Percentiles rank a stretch among this genome's conserved stretches.
Evolutionary conservation across 805 yeast genomes (phyloP).

Genomic region (Wickerhamiella shivajii): DNA sequence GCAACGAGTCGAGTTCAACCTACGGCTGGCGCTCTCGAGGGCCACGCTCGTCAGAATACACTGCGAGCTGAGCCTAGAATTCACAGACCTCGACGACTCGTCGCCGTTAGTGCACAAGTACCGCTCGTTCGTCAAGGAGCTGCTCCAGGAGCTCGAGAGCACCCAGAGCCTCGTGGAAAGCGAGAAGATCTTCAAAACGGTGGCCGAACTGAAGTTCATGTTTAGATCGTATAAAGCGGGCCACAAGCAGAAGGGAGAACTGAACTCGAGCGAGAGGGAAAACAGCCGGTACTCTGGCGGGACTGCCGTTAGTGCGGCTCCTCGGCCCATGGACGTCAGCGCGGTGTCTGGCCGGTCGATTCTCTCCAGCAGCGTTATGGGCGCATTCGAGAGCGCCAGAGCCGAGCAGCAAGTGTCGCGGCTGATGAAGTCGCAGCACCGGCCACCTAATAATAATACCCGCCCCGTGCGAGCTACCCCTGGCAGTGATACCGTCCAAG

Average conservation of each 20-base stretch:
- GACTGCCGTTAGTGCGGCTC: too few relatives aligned
- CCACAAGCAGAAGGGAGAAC: slow-evolving; percentile 1
- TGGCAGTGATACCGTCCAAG: too few relatives aligned
- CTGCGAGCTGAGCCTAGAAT: slow-evolving; percentile 18
- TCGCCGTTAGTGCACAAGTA: slow-evolving; percentile 18
- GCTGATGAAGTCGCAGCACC: too few relatives aligned
- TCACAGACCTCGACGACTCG: slow-evolving; percentile 6
- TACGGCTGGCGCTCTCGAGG: slow-evolving; percentile 21
- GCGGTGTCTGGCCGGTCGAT: too few relatives aligned
- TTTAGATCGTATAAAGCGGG: slow-evolving; percentile 17
- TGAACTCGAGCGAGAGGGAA: too few relatives aligned
- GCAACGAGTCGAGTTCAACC: slow-evolving; percentile 18
- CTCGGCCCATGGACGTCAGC: too few relatives aligned
- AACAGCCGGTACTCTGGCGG: too few relatives aligned
- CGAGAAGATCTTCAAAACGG: slow-evolving; percentile 22
- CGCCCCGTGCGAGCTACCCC: too few relatives aligned
- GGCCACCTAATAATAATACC: too few relatives aligned
- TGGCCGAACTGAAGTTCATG: slow-evolving; percentile 21
- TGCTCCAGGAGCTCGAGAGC: slow-evolving; percentile 19
- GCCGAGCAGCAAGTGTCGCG: too few relatives aligned
- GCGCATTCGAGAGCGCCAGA: slow-evolving; percentile 9
- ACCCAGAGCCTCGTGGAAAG: slow-evolving; percentile 18
- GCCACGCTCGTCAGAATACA: slow-evolving; percentile 22
- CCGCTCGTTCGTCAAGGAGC: slow-evolving; percentile 19
- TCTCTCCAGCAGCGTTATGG: slow-evolving; percentile 6